Conservation (phyloP, 1,139 yeast genomes). For the Suhomyces chickasaworum region DNA sequence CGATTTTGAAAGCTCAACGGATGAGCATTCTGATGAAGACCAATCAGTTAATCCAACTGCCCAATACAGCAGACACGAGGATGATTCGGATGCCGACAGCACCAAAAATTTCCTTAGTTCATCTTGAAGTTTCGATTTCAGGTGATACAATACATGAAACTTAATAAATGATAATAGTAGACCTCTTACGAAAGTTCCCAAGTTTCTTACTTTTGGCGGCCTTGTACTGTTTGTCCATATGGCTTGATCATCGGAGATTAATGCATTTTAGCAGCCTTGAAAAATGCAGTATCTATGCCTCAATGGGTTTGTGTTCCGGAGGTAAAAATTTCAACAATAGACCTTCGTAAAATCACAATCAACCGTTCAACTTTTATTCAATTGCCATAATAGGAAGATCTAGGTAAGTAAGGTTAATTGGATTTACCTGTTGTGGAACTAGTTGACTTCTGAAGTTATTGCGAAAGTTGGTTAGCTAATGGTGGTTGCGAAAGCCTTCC, state of each 20-base stretch:
- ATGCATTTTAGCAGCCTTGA: slow-evolving; percentile 3
- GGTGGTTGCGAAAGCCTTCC: neutral
- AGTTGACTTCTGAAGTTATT: neutral
- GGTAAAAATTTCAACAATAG: neutral
- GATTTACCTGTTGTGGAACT: neutral
- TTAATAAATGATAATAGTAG: neutral
- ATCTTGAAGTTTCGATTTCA: neutral
- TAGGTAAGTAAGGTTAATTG: neutral
- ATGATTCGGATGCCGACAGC: slow-evolving; percentile 9
- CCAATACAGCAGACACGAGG: slow-evolving; percentile 1
- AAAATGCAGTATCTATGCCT: slow-evolving; percentile 4
- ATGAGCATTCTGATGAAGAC: slow-evolving; percentile 5
- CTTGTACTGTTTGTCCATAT: neutral
- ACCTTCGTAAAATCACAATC: neutral
- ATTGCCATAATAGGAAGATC: neutral
- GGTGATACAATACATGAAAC: slow-evolving; percentile 1
- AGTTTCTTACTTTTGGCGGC: neutral
- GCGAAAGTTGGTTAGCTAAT: neutral
- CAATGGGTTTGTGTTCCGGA: slow-evolving; percentile 3
- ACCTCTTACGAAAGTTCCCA: neutral
- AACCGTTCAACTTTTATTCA: neutral
- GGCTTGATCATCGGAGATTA: slow-evolving; percentile 1
- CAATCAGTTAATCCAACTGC: slow-evolving; percentile 4
- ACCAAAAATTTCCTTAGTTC: slow-evolving; percentile 3
- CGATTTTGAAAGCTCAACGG: slow-evolving; percentile 6